phyloP scores from a whole-genome alignment of 202 grass and related monocot species.

The Brachypodium distachyon region DNA sequence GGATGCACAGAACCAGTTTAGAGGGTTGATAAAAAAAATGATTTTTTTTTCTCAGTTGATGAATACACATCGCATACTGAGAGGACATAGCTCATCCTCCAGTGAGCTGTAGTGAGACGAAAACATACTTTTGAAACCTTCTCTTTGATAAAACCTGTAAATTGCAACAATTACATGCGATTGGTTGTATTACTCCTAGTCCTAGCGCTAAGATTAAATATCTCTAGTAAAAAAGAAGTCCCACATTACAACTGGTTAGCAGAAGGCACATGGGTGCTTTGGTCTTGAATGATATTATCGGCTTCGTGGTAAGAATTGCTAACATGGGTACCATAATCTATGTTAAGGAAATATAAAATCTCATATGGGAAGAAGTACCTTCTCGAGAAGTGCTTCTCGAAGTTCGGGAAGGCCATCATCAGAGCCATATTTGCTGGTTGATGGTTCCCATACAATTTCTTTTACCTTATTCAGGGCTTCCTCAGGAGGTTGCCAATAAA shows the following conservation, averaged over 20 bases:
- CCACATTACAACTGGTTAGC: background rate
- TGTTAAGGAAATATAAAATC: background rate
- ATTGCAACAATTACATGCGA: background rate
- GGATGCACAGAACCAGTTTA: too few relatives aligned
- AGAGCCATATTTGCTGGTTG: slow-evolving; percentile 76
- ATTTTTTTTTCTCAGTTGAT: background rate
- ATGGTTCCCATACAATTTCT: slow-evolving; percentile 65
- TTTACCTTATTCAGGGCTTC: slow-evolving; percentile 61
- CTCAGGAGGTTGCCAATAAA: slow-evolving; percentile 92
- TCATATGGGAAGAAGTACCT: slow-evolving; percentile 55
- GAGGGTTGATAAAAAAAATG: background rate
- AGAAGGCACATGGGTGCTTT: background rate
- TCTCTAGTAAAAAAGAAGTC: background rate
- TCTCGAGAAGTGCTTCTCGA: slow-evolving; percentile 71
- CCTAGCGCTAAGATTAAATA: background rate
- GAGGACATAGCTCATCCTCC: background rate
- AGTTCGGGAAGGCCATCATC: slow-evolving; percentile 92
- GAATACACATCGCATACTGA: background rate
- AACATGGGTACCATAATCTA: background rate
- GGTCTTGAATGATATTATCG: background rate
- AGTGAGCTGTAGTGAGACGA: background rate
- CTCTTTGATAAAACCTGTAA: background rate
- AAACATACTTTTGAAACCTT: background rate
- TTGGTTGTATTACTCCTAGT: background rate
- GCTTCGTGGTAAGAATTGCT: background rate